Conservation (phyloP, 2,329 filamentous ascomycete species). For the Neonectria neomacrospora region DNA sequence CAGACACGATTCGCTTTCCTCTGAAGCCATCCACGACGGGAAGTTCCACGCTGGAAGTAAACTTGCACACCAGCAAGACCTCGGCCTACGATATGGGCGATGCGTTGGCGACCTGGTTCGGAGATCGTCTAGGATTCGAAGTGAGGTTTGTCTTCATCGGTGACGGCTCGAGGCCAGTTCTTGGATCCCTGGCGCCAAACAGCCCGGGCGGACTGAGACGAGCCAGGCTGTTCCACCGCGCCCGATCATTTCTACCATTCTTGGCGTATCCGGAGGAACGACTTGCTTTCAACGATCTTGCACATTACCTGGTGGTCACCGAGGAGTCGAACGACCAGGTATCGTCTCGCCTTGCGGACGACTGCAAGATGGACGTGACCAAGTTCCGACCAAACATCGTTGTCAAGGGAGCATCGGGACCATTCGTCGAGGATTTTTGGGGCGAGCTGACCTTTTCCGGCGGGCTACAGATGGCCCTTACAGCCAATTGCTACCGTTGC, state of each 20-base stretch:
- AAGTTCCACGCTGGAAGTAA: constrained; percentile 14
- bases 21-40: constrained; percentile 16
- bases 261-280: constrained; percentile 24
- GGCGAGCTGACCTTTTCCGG: constrained; percentile 33
- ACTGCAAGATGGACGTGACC: constrained; percentile 36
- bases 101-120: constrained; percentile 34
- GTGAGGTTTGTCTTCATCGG: constrained; percentile 37
- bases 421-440: constrained; percentile 40
- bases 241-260: constrained; percentile 22
- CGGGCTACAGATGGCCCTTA: constrained; percentile 34
- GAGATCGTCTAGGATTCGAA: constrained; percentile 32
- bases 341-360: constrained; percentile 26
- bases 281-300: constrained; percentile 36
- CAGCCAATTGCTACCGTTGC: constrained; percentile 39
- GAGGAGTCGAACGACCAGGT: constrained; percentile 40
- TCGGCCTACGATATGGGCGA: constrained; percentile 39
- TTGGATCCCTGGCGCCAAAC: constrained; percentile 41
- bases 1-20: constrained; percentile 30
- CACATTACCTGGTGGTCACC: constrained; percentile 40
- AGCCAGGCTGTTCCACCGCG: background rate
- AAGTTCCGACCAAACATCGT: constrained; percentile 43
- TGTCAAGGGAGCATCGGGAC: constrained; percentile 30
- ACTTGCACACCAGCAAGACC: constrained; percentile 32
- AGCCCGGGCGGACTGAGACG: constrained; percentile 31
- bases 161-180: constrained; percentile 34